phyloP scores from a whole-genome alignment of 2,329 filamentous ascomycete genomes.

The Cephalotrichum gorgonifer region DNA sequence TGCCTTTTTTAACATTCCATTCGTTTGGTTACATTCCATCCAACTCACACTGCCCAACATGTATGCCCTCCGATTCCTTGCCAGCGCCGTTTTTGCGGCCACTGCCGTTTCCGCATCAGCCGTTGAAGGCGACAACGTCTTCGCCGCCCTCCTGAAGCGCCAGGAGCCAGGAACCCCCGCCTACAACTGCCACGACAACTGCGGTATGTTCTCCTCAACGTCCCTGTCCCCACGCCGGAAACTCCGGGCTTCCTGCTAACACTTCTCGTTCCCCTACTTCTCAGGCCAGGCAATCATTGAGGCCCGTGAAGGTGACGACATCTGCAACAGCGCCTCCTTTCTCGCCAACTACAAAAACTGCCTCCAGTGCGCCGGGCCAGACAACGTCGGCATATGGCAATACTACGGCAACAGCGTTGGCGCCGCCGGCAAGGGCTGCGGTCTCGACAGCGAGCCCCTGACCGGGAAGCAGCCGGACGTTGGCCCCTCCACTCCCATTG shows the following conservation, averaged over 20 bases:
- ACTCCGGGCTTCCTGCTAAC: neutral
- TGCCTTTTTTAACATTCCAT: neutral
- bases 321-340: slow-evolving; percentile 27
- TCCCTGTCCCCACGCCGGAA: neutral
- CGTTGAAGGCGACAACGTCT: slow-evolving; percentile 1
- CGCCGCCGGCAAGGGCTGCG: slow-evolving; percentile 20
- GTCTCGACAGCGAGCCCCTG: slow-evolving; percentile 2
- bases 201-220: slow-evolving; percentile 20
- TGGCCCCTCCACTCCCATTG: neutral
- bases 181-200: slow-evolving; percentile 35
- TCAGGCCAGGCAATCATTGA: slow-evolving; percentile 18
- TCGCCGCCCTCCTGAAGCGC: slow-evolving; percentile 20
- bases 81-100: slow-evolving; percentile 1
- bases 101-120: slow-evolving; percentile 7
- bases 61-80: neutral
- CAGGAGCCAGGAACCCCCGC: slow-evolving; percentile 32
- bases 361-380: slow-evolving; percentile 24
- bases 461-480: neutral
- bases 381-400: slow-evolving; percentile 31
- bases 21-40: neutral
- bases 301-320: slow-evolving; percentile 18
- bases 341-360: slow-evolving; percentile 27
- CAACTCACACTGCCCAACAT: neutral
- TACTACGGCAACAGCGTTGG: slow-evolving; percentile 27
- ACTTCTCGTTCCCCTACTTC: slow-evolving; percentile 8